Evolutionary conservation across 176 grass and related monocot genomes (phyloP), one percentile per base, ranked within the genome.

Genomic region (Typha latifolia): DNA sequence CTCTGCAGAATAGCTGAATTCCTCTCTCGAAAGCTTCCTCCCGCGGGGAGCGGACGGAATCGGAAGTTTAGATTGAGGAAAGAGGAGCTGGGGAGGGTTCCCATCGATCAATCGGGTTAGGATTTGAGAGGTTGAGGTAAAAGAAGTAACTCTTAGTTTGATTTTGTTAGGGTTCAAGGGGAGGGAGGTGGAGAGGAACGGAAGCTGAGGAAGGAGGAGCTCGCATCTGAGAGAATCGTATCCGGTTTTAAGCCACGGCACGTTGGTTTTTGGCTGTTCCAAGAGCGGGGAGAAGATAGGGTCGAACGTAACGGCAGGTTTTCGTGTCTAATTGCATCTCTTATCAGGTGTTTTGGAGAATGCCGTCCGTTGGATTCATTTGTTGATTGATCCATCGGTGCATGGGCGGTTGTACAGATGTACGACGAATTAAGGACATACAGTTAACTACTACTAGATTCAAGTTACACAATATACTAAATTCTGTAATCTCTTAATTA

Each of bases 21-120:
- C 52, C 52, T 61, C 51, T 21, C 27, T 14, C 49, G 32, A 12
- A 61, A 72, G 7, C 71, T 62, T 12, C 73, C 20, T n/a, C 18
- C 63, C 16, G 2, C 12, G 47, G 47, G 47, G 1, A 59, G 51
- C 14, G 4, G 48, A 5, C 63, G 51, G 48, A 27, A 55, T 5
- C 64, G 73, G 27, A 76, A 67, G 31, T 23, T 67, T 32, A 14
- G 64, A 37, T 67, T 67, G 51, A 61, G 32, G 32, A 76, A 67
- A 29, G 50, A 76, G 53, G 73, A 76, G 32, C 64, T 76, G 11
- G 64, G 73, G 5, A 76, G 51, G 9, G 73, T 76, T 59, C 63
- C 73, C 73, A 76, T 76, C n/a, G 49, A 64, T 49, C 27, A 21
- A 59, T 59, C 15, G 16, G n/a, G 11, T 2, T 19, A 2, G 53